A percentile compares a stretch with the other conserved stretches of the same genome.
These are phyloP conservation scores for Leccinum pachyderme DNA, from an alignment of 1,284 basidiomycete genomes.

Conservation along the genomic window DNA sequence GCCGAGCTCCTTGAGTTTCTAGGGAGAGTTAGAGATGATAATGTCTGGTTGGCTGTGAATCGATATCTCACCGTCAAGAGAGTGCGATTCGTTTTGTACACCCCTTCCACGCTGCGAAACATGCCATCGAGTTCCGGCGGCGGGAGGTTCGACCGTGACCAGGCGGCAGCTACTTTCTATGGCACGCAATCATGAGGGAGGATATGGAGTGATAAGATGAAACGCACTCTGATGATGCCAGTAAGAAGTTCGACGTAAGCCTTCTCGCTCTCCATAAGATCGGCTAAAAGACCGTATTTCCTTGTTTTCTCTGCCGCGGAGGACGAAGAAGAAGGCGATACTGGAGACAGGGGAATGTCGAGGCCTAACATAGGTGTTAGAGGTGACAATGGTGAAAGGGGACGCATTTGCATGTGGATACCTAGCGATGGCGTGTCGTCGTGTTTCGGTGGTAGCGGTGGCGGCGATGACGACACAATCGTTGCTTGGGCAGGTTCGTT, in stretches of 20 bases:
- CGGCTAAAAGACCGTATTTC: slow-evolving; percentile 81
- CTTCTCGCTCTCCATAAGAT: slow-evolving; percentile 94
- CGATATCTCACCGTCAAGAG: slow-evolving; percentile 64
- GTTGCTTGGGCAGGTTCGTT: slow-evolving; percentile 12
- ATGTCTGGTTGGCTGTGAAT: background rate
- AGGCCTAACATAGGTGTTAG: slow-evolving; percentile 25
- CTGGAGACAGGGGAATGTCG: slow-evolving; percentile 30
- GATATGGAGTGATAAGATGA: slow-evolving; percentile 6
- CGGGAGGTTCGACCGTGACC: slow-evolving; percentile 93
- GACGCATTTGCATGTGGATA: slow-evolving; percentile 21
- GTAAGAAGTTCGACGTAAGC: slow-evolving; percentile 90
- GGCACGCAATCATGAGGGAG: slow-evolving; percentile 14
- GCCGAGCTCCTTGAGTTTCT: slow-evolving; percentile 95
- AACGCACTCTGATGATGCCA: slow-evolving; percentile 85
- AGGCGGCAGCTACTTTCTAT: slow-evolving; percentile 94
- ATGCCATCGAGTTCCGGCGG: slow-evolving; percentile 89
- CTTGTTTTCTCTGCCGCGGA: slow-evolving; percentile 47
- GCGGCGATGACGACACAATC: slow-evolving; percentile 17
- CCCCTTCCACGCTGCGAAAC: slow-evolving; percentile 90
- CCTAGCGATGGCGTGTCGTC: slow-evolving; percentile 30
- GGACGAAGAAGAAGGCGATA: slow-evolving; percentile 25
- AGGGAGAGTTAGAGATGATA: slow-evolving; percentile 16
- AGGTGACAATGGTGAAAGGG: slow-evolving; percentile 3
- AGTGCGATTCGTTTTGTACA: slow-evolving; percentile 88
- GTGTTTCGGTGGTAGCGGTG: slow-evolving; percentile 37